phyloP scores from a whole-genome alignment of 805 yeast genomes.

The Candida caryicola region DNA sequence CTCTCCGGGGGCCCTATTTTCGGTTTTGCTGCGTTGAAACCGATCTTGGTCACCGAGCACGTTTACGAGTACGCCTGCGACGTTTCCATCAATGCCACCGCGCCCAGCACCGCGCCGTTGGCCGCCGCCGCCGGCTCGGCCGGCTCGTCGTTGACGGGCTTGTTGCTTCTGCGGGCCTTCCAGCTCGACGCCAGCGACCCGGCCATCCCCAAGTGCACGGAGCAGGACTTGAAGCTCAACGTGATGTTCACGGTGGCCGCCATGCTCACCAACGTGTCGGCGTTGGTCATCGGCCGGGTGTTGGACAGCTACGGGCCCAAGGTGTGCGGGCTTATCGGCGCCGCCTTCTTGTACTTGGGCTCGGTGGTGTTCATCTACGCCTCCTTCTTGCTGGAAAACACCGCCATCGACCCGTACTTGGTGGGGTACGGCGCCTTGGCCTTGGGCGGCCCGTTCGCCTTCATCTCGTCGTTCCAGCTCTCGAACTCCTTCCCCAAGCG shows the following conservation, averaged over 20 bases:
- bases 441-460: slow-evolving; percentile 57
- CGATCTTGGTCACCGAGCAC: slow-evolving; percentile 72
- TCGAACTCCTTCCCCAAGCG: slow-evolving; percentile 55
- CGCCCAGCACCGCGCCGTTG: not conserved
- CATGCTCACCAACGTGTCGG: slow-evolving; percentile 53
- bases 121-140: not conserved
- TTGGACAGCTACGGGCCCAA: slow-evolving; percentile 53
- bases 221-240: slow-evolving; percentile 53
- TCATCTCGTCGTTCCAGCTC: slow-evolving; percentile 54
- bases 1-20: slow-evolving; percentile 91
- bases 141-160: not conserved
- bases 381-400: slow-evolving; percentile 15
- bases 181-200: not conserved
- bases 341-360: slow-evolving; percentile 44
- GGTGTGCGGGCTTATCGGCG: slow-evolving; percentile 52
- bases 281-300: slow-evolving; percentile 48
- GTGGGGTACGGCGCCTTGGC: slow-evolving; percentile 53
- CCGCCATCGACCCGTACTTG: slow-evolving; percentile 48
- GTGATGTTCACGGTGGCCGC: slow-evolving; percentile 61
- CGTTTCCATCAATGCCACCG: slow-evolving; percentile 14
- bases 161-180: not conserved
- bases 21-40: slow-evolving; percentile 94
- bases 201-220: slow-evolving; percentile 43
- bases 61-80: slow-evolving; percentile 66
- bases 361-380: slow-evolving; percentile 46